phyloP scores from a whole-genome alignment of 2,329 filamentous ascomycete species.

The Metarhizium sp. region DNA sequence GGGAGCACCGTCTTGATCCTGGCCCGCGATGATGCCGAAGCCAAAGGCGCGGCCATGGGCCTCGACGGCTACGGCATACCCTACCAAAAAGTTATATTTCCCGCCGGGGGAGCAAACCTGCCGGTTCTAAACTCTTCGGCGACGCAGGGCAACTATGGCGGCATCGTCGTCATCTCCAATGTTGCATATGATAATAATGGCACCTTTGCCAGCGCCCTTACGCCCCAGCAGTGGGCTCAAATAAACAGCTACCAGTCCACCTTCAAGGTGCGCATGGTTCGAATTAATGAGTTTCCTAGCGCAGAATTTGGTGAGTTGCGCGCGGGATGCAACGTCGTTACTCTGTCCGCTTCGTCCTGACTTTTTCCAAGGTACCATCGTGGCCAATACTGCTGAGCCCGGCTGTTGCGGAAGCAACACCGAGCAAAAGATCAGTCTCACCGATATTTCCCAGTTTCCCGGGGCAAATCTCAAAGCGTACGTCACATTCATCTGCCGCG shows the following conservation, averaged over 20 bases:
- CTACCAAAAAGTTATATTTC: slow-evolving; percentile 45
- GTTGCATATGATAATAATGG: slow-evolving; percentile 43
- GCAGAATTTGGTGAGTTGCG: slow-evolving; percentile 33
- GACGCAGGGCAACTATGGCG: slow-evolving; percentile 46
- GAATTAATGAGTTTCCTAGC: slow-evolving; percentile 47
- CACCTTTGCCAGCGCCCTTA: slow-evolving; percentile 43
- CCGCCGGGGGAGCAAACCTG: slow-evolving; percentile 38
- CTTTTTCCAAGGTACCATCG: background rate
- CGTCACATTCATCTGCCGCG: background rate
- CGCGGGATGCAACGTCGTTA: slow-evolving; percentile 25
- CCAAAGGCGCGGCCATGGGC: slow-evolving; percentile 39
- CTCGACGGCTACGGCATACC: slow-evolving; percentile 54
- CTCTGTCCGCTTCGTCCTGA: slow-evolving; percentile 4
- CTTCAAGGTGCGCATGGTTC: slow-evolving; percentile 52
- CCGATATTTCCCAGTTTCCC: background rate
- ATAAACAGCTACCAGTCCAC: slow-evolving; percentile 47
- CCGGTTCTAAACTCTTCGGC: slow-evolving; percentile 40
- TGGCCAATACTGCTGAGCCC: background rate
- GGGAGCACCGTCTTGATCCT: slow-evolving; percentile 46
- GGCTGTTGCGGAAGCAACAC: background rate
- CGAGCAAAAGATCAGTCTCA: background rate
- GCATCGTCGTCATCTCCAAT: slow-evolving; percentile 44
- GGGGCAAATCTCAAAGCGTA: background rate
- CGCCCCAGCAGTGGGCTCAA: slow-evolving; percentile 43
- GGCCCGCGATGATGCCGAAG: slow-evolving; percentile 39